Evolutionary conservation across 2,329 filamentous ascomycete genomes (phyloP).

Genomic region (Penicillium brasilianum): DNA sequence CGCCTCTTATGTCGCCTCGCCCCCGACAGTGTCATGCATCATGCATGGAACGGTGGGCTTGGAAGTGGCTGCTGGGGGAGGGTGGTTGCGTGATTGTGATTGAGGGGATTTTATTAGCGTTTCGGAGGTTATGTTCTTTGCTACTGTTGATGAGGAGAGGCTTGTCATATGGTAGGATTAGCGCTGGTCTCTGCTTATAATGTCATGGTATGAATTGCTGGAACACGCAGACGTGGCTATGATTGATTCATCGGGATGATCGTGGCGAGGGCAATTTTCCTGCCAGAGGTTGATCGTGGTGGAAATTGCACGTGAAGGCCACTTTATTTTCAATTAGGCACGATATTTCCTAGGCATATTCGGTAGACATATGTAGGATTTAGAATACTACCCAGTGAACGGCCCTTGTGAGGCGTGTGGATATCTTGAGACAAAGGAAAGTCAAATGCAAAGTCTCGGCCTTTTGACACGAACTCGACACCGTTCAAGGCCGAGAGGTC

Average conservation of each 20-base stretch:
- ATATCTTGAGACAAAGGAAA: neutral
- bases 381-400: neutral
- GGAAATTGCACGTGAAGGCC: neutral
- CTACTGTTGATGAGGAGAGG: neutral
- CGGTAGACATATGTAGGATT: neutral
- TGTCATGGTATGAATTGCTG: neutral
- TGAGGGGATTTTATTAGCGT: neutral
- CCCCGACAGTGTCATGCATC: constrained; percentile 6
- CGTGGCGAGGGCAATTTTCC: neutral
- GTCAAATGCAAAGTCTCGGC: neutral
- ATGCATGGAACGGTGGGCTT: constrained; percentile 6
- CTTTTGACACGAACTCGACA: neutral
- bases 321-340: neutral
- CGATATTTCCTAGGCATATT: neutral
- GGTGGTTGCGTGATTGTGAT: neutral
- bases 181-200: neutral
- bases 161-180: neutral
- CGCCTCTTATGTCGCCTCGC: neutral
- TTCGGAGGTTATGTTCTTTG: neutral
- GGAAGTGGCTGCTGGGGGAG: neutral
- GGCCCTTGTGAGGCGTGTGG: neutral
- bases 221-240: neutral
- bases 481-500: neutral
- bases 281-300: neutral
- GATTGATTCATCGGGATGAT: neutral